These are phyloP conservation scores for Neurospora sp. DNA, from an alignment of 495 filamentous ascomycete species.

Conservation along the genomic window DNA sequence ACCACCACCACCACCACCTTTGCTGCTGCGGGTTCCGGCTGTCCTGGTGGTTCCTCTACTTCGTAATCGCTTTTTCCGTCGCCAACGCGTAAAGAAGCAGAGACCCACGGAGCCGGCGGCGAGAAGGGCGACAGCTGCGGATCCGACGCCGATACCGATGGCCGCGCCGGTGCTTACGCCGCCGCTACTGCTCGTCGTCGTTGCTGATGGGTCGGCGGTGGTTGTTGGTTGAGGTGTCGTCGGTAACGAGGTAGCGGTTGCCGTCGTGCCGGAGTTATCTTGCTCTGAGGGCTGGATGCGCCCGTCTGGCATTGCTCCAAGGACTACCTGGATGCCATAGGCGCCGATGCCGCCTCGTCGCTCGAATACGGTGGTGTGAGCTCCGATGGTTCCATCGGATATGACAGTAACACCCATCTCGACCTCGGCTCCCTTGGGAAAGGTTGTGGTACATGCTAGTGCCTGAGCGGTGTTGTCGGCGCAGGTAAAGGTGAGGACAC, in stretches of 20 bases:
- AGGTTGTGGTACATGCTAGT: constrained; percentile 17
- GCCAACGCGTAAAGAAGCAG: constrained; percentile 14
- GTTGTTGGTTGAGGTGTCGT: not conserved
- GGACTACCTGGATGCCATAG: constrained; percentile 19
- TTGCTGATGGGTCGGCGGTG: not conserved
- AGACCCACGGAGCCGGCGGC: constrained; percentile 6
- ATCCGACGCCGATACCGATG: constrained; percentile 21
- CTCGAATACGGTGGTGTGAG: constrained; percentile 5
- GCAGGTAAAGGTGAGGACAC: constrained; percentile 15
- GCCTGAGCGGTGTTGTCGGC: not conserved
- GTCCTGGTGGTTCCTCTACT: not conserved
- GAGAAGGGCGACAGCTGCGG: constrained; percentile 11
- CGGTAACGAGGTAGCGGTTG: not conserved
- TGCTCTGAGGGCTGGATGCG: not conserved
- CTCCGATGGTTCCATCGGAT: constrained; percentile 4
- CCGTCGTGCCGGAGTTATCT: not conserved
- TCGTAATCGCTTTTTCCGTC: constrained; percentile 6
- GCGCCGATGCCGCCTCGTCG: constrained; percentile 13
- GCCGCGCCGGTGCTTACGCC: constrained; percentile 16
- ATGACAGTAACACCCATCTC: constrained; percentile 12
- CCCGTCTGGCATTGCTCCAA: not conserved
- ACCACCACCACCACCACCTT: not conserved
- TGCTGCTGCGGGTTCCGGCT: not conserved
- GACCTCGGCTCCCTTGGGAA: constrained; percentile 2
- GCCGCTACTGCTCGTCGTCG: not conserved